Evolutionary conservation across 805 yeast genomes (phyloP).

Genomic region (Wickerhamiella nectarea): DNA sequence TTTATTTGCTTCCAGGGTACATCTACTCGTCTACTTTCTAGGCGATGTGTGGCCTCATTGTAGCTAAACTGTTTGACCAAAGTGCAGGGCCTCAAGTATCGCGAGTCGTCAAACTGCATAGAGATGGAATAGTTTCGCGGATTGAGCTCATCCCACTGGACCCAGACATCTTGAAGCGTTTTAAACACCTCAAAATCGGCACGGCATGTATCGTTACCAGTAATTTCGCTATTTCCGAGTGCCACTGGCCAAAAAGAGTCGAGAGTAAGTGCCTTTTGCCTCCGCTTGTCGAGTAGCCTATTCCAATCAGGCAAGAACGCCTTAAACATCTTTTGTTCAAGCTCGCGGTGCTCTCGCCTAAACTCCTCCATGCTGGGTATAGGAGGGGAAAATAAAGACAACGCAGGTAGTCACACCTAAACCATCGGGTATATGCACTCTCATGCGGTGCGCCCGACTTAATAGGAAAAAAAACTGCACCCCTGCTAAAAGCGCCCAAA

Average conservation of each 20-base stretch:
- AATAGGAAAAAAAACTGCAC: too few relatives aligned
- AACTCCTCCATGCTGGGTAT: neutral
- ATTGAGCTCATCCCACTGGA: conserved; percentile 29
- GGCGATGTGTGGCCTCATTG: neutral
- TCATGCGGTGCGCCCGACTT: too few relatives aligned
- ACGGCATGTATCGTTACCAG: conserved; percentile 61
- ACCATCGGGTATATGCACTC: too few relatives aligned
- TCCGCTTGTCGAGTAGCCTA: conserved; percentile 39
- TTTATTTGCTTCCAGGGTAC: neutral
- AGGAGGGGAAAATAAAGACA: neutral
- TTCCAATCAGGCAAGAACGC: neutral
- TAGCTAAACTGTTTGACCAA: conserved; percentile 43
- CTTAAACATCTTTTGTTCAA: neutral
- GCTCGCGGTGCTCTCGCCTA: conserved; percentile 1
- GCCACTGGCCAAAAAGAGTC: conserved; percentile 82
- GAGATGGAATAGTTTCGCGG: conserved; percentile 47
- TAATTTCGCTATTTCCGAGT: conserved; percentile 56
- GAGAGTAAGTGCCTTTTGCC: conserved; percentile 35
- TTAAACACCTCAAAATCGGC: conserved; percentile 67
- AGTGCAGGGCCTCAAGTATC: conserved; percentile 39
- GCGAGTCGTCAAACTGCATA: conserved; percentile 39
- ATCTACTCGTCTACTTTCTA: neutral
- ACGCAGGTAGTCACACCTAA: neutral
- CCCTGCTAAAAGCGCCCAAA: too few relatives aligned
- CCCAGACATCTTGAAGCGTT: conserved; percentile 44